These are phyloP conservation scores for Liquidambar formosana DNA, from an alignment of 164 flowering plant genomes.

Conservation along the genomic window DNA sequence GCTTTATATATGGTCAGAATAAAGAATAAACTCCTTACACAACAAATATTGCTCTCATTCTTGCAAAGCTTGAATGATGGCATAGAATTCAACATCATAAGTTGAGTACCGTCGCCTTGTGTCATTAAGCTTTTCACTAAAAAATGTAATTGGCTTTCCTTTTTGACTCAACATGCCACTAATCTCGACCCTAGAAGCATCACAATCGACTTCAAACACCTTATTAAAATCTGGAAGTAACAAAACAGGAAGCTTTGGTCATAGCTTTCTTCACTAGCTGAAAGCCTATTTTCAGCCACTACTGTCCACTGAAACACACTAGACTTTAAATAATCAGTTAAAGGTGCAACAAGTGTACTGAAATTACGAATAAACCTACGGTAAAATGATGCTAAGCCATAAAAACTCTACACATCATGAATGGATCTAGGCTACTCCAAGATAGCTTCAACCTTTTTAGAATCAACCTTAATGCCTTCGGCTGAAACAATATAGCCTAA, in stretches of 20 bases:
- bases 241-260: not conserved
- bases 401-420: not conserved
- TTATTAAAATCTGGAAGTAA: not conserved
- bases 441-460: not conserved
- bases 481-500: slow-evolving; percentile 1
- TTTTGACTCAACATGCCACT: not conserved
- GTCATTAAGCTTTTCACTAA: not conserved
- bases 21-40: not conserved
- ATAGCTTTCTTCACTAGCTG: not conserved
- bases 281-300: not conserved
- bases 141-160: not conserved
- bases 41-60: not conserved
- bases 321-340: not conserved
- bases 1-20: not conserved
- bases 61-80: not conserved
- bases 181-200: not conserved
- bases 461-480: not conserved
- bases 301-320: not conserved
- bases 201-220: not conserved
- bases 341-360: not conserved
- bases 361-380: not conserved
- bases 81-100: not conserved
- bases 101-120: not conserved
- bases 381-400: slow-evolving; percentile 1
- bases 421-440: not conserved